Evolutionary conservation across 2,329 filamentous ascomycete genomes (phyloP), one percentile per base, ranked within the genome.

Genomic region (Rhinocladiella similis): DNA sequence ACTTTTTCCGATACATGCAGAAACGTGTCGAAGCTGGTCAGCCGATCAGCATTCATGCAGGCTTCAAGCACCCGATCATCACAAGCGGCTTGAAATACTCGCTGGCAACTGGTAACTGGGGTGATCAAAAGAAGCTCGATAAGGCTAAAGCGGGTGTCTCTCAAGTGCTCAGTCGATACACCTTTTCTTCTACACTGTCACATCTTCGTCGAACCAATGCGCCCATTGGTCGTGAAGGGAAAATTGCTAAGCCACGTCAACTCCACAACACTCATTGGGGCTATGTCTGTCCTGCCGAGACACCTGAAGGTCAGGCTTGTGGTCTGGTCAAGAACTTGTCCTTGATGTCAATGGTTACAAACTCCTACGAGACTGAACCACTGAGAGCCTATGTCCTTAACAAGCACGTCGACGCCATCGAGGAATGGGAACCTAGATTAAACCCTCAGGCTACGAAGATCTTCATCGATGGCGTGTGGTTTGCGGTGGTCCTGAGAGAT

Each of bases 191-290:
- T 39, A 97, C 93, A 0, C 77, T 99, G 42, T 99, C 94, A 16
- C 95, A 99, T 87, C 83, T 99, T 75, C 87, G 95, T 67, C 87
- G 94, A 69, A 99, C 95, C 51, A 99, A 99, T 73, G 99, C 95
- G 0, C 94, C 94, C 0, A 96, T 99, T 62, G 94, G 95, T 60
- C 86, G 95, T 77, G 95, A 99, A 74, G 95, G 94, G 65, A 99
- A 99, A 75, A 89, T 99, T 65, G 95, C 95, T 39, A 99, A 99
- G 74, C 94, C 94, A 38, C 89, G 94, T 58, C 95, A 99, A 76
- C 82, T 99, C 62, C 94, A 99, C 80, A 97, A 97, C 74, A 97
- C 93, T 5, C 94, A 99, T 71, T 99, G 94, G 94, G 94, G 94
- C 61, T 78, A 97, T 66, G 93, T 99, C 16, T 99, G 94, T 73